Percentiles rank a stretch among this genome's conserved stretches.
Conservation (phyloP, 1,284 basidiomycete species). For the Termitomyces sp. region DNA sequence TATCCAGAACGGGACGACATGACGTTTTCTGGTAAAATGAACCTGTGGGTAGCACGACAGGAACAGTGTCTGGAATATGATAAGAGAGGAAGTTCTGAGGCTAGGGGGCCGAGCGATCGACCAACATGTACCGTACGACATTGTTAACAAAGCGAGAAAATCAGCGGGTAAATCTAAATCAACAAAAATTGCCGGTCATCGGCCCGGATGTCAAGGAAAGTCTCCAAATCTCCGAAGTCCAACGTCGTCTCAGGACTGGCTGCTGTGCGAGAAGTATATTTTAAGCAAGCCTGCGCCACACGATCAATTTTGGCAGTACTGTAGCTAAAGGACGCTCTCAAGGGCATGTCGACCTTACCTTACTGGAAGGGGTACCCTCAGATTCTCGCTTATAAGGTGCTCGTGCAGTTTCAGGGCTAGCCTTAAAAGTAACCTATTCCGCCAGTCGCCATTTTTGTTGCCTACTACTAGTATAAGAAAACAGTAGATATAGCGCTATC, state of each 20-base stretch:
- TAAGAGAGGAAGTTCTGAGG: background rate
- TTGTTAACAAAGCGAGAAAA: background rate
- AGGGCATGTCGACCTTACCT: too few relatives aligned
- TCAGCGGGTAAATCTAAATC: background rate
- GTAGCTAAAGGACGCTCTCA: background rate
- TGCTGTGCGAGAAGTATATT: background rate
- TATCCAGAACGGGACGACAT: slow-evolving; percentile 1
- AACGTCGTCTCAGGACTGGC: background rate
- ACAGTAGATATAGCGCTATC: background rate
- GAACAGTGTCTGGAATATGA: background rate
- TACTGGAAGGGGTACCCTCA: too few relatives aligned
- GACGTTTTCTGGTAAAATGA: background rate
- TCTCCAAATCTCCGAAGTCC: background rate
- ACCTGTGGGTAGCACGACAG: background rate
- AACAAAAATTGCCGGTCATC: background rate
- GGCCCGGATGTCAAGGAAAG: background rate
- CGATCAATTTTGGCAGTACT: background rate
- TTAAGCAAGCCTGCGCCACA: background rate
- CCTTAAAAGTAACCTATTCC: background rate
- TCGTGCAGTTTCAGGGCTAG: too few relatives aligned
- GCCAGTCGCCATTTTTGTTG: background rate
- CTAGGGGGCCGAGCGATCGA: background rate
- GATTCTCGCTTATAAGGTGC: too few relatives aligned
- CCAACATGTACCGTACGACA: background rate
- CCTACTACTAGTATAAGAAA: background rate